These are phyloP conservation scores for Syzygium grande DNA, from an alignment of 345 rosid species.

Conservation along the genomic window DNA sequence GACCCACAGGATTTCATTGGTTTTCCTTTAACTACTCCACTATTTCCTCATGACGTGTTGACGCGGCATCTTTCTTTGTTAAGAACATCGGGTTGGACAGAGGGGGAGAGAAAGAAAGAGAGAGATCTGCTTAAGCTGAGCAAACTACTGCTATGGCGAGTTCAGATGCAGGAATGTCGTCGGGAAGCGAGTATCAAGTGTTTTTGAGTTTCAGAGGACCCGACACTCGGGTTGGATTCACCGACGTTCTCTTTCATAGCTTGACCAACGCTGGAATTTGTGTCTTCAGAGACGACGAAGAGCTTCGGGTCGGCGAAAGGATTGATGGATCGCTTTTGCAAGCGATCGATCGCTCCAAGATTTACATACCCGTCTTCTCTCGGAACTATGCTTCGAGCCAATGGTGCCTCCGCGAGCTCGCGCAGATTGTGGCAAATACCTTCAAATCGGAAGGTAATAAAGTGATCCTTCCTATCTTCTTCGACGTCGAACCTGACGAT, in stretches of 20 bases:
- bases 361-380: neutral
- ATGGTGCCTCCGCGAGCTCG: neutral
- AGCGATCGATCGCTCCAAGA: neutral
- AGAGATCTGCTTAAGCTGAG: neutral
- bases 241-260: neutral
- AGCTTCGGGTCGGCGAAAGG: neutral
- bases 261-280: neutral
- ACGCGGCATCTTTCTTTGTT: no score
- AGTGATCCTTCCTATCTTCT: no score
- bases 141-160: neutral
- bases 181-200: neutral
- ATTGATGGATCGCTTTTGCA: neutral
- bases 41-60: neutral
- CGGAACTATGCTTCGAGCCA: neutral
- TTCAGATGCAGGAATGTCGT: neutral
- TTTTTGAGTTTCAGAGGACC: neutral
- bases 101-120: no score
- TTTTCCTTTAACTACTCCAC: neutral
- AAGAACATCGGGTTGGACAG: no score
- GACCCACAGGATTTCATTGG: neutral
- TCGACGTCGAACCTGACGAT: no score
- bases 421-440: no score
- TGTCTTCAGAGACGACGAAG: neutral
- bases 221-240: neutral
- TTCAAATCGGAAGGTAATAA: no score